phyloP scores from a whole-genome alignment of 768 basidiomycete species.

The Naganishia antarctica region DNA sequence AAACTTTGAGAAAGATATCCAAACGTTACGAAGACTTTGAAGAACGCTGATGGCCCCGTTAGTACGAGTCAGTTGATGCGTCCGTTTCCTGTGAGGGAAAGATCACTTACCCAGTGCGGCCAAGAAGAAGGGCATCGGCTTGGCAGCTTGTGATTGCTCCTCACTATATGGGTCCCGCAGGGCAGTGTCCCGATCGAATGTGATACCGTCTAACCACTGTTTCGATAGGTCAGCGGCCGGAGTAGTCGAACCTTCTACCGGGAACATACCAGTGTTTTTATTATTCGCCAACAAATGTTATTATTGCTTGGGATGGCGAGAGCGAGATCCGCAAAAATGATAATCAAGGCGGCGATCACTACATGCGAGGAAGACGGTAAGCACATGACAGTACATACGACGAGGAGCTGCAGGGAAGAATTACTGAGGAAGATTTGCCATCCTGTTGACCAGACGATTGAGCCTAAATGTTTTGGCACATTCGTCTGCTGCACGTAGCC shows the following conservation, averaged over 20 bases:
- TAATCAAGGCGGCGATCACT: constrained; percentile 11
- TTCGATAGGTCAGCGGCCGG: too few relatives aligned
- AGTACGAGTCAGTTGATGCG: too few relatives aligned
- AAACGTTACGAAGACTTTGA: constrained; percentile 33
- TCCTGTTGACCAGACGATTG: constrained; percentile 11
- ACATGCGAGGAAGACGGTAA: background rate
- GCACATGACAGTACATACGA: background rate
- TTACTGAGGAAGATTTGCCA: constrained; percentile 20
- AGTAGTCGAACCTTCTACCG: too few relatives aligned
- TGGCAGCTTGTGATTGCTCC: background rate
- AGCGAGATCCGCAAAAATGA: constrained; percentile 13
- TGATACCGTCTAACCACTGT: constrained; percentile 12
- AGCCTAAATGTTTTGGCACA: constrained; percentile 23
- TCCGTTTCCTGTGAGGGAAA: too few relatives aligned
- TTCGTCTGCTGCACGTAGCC: constrained; percentile 15
- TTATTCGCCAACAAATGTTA: constrained; percentile 15
- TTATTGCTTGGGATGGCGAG: background rate
- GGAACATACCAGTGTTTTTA: too few relatives aligned
- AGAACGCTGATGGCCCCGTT: too few relatives aligned
- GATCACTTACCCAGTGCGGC: too few relatives aligned
- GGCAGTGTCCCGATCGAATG: background rate
- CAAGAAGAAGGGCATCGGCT: constrained; percentile 1
- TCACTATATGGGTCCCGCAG: background rate
- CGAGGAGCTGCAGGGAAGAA: background rate
- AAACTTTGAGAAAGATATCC: constrained; percentile 36